phyloP scores from a whole-genome alignment of 768 basidiomycete genomes.

The Tubosaeta brunneosetosa region DNA sequence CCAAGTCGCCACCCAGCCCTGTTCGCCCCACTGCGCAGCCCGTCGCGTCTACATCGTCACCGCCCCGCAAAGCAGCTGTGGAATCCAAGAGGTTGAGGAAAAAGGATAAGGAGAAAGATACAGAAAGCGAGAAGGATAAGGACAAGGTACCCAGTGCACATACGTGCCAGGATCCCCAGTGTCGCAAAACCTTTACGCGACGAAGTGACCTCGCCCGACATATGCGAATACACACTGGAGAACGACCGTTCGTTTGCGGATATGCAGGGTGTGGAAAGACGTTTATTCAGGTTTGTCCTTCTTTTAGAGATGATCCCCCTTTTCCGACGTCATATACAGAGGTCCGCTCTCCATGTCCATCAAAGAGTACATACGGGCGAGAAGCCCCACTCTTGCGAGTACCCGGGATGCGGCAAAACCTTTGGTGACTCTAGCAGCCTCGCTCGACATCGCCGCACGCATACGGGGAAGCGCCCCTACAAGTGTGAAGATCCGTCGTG shows the following conservation, averaged over 20 bases:
- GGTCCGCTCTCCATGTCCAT: constrained; percentile 87
- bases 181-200: constrained; percentile 77
- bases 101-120: constrained; percentile 28
- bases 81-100: constrained; percentile 26
- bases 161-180: constrained; percentile 66
- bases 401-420: constrained; percentile 80
- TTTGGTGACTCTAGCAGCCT: constrained; percentile 91
- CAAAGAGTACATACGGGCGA: constrained; percentile 88
- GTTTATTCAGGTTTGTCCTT: constrained; percentile 73
- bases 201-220: constrained; percentile 82
- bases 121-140: constrained; percentile 33
- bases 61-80: constrained; percentile 18
- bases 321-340: constrained; percentile 40
- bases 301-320: neutral
- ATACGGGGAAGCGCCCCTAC: constrained; percentile 82
- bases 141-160: constrained; percentile 50
- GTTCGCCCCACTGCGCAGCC: constrained; percentile 34
- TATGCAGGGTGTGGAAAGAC: constrained; percentile 78
- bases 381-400: constrained; percentile 88
- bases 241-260: constrained; percentile 76
- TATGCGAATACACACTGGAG: constrained; percentile 87
- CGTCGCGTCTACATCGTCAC: constrained; percentile 51
- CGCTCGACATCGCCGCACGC: constrained; percentile 86
- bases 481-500: constrained; percentile 80
- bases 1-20: constrained; percentile 36